Evolutionary conservation across 306 rosid genomes (phyloP), one percentile per base, ranked within the genome.

Genomic region (Inga laurina): DNA sequence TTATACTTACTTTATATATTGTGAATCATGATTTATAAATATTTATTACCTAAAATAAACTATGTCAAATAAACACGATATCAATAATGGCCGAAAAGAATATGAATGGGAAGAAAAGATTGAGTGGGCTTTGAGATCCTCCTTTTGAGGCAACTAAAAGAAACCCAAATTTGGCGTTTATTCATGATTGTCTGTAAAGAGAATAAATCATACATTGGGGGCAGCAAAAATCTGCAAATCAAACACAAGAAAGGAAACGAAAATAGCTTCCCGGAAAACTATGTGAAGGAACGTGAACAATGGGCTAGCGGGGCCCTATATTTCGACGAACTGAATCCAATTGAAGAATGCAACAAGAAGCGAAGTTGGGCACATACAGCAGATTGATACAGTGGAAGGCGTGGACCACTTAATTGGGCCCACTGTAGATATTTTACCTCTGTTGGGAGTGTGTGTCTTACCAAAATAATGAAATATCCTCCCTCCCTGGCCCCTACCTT

Each of bases 401-500:
- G 37, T 43, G 51, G 75, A n/a, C 75, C 75, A 44, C 70, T n/a
- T 22, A 2, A 11, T 48, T 44, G 1, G 1, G 56, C 75, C 75
- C 54, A 22, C 75, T 10, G 7, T n/a, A 14, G 76, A 46, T 72
- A 46, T 72, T 72, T 72, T 46, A 27, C 22, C 41, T 14, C 10
- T 18, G 0, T 27, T 7, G 24, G 19, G 72, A 1, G 37, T 43
- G 39, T 2, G 32, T 72, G 59, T 52, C 4, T 16, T 72, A 56
- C 64, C n/a, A 54, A 71, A 83, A n/a, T n/a, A n/a, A n/a, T n/a
- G n/a, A n/a, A n/a, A 79, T 87, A 71, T 75, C 83, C 21, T 30
- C 32, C 9, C 41, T 27, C 70, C 39, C 77, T 62, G 22, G 30
- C 16, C 51, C 19, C 37, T 52, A 59, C 16, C 39, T n/a, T 8